Conservation (phyloP, 2,329 filamentous ascomycete species). For the Aureobasidium sp. region DNA sequence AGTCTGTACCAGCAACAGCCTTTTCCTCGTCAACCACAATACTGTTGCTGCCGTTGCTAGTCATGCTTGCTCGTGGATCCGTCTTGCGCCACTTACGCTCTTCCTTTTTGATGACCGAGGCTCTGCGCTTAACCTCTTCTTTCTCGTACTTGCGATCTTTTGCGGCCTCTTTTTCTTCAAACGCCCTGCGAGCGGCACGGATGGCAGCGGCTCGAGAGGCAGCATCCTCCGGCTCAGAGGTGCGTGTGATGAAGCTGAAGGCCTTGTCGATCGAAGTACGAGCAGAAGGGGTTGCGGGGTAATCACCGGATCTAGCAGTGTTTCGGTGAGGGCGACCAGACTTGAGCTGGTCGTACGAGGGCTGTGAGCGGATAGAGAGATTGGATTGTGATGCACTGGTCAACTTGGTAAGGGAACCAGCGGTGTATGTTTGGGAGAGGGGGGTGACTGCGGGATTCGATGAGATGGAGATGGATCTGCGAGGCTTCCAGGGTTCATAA, state of each 20-base stretch:
- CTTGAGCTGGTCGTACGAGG: conserved; percentile 12
- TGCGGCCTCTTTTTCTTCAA: conserved; percentile 49
- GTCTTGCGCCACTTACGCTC: conserved; percentile 34
- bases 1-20: conserved; percentile 28
- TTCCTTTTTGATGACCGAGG: conserved; percentile 37
- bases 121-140: conserved; percentile 38
- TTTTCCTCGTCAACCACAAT: conserved; percentile 14
- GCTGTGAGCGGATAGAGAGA: conserved; percentile 34
- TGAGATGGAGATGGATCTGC: conserved; percentile 37
- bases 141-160: conserved; percentile 47
- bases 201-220: conserved; percentile 47
- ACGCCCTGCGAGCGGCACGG: conserved; percentile 47
- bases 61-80: conserved; percentile 25
- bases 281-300: conserved; percentile 41
- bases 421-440: conserved; percentile 25
- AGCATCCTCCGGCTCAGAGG: conserved; percentile 31
- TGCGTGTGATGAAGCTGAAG: conserved; percentile 41
- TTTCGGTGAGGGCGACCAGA: conserved; percentile 38
- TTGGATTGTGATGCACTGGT: conserved; percentile 45
- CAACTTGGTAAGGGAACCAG: conserved; percentile 37
- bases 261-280: conserved; percentile 49
- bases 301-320: conserved; percentile 41
- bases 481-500: conserved; percentile 29
- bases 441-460: conserved; percentile 21
- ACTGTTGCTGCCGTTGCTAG: conserved; percentile 14